Evolutionary conservation across 345 rosid species (phyloP).

Genomic region (Trapa bicornis): DNA sequence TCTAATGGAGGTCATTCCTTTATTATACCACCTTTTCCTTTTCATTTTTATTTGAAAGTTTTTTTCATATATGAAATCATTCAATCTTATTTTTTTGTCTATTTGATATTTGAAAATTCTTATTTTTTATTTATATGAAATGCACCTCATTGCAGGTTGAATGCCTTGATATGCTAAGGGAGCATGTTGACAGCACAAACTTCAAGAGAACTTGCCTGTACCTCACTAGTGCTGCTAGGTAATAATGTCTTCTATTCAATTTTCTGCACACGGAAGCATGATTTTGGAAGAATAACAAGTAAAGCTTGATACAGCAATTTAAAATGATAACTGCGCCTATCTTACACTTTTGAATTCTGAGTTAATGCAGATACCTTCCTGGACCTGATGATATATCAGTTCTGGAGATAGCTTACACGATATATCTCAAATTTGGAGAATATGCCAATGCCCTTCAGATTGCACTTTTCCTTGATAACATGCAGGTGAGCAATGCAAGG

Average conservation of each 20-base stretch:
- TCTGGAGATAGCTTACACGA: conserved; percentile 62
- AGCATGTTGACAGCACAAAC: conserved; percentile 69
- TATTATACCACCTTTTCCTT: background rate
- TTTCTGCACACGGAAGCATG: background rate
- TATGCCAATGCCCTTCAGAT: conserved; percentile 74
- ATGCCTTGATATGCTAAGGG: conserved; percentile 74
- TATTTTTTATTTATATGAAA: background rate
- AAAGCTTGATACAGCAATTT: background rate
- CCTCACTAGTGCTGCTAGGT: conserved; percentile 85
- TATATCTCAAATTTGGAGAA: conserved; percentile 63
- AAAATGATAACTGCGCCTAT: background rate
- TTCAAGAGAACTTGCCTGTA: conserved; percentile 88
- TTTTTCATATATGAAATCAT: background rate
- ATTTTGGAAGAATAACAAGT: background rate
- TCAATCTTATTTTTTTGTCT: background rate
- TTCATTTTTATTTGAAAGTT: background rate
- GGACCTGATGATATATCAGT: conserved; percentile 82
- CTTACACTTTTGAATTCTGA: conserved; percentile 7
- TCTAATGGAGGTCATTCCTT: conserved; percentile 58
- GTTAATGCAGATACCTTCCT: conserved; percentile 62
- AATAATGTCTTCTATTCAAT: conserved; percentile 15
- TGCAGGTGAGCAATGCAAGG: conserved; percentile 40
- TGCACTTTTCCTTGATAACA: conserved; percentile 66
- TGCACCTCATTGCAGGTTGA: conserved; percentile 45
- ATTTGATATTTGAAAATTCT: background rate